Evolutionary conservation across 495 filamentous ascomycete species (phyloP), one percentile per base, ranked within the genome.

Genomic region (Neurospora africana): DNA sequence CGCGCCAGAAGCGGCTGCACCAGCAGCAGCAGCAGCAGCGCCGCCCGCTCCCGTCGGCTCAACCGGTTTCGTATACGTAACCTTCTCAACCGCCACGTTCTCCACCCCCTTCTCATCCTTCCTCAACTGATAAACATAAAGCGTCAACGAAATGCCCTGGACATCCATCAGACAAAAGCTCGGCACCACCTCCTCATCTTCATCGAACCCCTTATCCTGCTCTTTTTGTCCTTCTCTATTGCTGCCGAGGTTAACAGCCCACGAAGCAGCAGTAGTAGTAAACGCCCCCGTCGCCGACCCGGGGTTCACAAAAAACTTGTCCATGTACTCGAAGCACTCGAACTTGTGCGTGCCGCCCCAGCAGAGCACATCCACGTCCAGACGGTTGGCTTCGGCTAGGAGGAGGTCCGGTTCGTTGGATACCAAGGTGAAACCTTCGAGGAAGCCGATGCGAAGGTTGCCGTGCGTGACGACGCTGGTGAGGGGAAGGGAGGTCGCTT

Each of bases 151-250:
- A 82, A 97, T 95, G 21, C 95, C 95, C 89, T 99, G 95, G 39
- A 98, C 95, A 88, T 99, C 96, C 95, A 99, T 98, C 82, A 99
- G 82, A 80, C 95, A 97, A 82, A 99, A 99, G 79, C 96, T 98
- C 68, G 95, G 95, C 71, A 90, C 90, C 72, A 92, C 91, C 43
- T 96, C 93, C 79, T 97, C 94, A 23, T 87, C 69, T 82, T 86
- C 86, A 84, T 88, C 85, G 85, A 92, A 53, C 90, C 91, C 74
- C 72, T 74, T 72, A 19, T 65, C 53, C 53, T 65, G 53, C 27
- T 65, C 53, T 35, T 65, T 65, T 71, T 38, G 33, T 33, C 43
- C 30, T 9, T 71, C 33, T 19, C 68, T 17, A 74, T 76, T 72
- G 38, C 75, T 17, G 79, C 78, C 79, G 81, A 83, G 38, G 81